Conservation (phyloP, 495 filamentous ascomycete genomes). For the Penicillium pulvis region DNA sequence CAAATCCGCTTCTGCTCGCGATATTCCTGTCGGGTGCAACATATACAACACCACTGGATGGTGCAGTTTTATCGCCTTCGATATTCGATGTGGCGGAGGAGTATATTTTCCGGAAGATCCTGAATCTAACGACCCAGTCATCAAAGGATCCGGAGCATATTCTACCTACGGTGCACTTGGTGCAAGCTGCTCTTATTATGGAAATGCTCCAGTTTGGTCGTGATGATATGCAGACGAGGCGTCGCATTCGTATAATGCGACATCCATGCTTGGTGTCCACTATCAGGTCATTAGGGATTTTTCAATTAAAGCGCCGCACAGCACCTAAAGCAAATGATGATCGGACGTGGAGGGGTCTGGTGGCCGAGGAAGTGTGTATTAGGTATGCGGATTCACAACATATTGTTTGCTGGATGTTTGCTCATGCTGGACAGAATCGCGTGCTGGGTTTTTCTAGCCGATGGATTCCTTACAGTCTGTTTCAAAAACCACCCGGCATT, state of each 20-base stretch:
- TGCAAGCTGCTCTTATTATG: constrained; percentile 42
- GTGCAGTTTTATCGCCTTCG: constrained; percentile 23
- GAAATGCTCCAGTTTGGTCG: constrained; percentile 45
- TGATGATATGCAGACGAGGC: constrained; percentile 34
- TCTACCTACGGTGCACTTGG: constrained; percentile 28
- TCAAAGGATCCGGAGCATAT: constrained; percentile 16
- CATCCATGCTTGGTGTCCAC: constrained; percentile 42
- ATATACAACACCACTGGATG: constrained; percentile 30
- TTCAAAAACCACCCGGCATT: constrained; percentile 42
- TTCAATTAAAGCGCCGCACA: constrained; percentile 29
- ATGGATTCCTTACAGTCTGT: constrained; percentile 43
- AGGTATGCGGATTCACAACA: constrained; percentile 20
- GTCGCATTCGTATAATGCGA: constrained; percentile 41
- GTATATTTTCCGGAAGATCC: constrained; percentile 37
- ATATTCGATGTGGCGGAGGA: constrained; percentile 44
- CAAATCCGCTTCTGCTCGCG: constrained; percentile 34
- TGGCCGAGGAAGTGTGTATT: constrained; percentile 41
- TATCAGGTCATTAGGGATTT: constrained; percentile 36
- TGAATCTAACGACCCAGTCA: constrained; percentile 19
- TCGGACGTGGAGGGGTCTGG: constrained; percentile 27
- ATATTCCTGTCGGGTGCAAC: constrained; percentile 40
- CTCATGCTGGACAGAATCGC: constrained; percentile 25
- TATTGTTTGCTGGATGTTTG: neutral
- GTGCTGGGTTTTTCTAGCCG: constrained; percentile 41
- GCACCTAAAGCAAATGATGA: constrained; percentile 25